A percentile compares a stretch with the other conserved stretches of the same genome.
phyloP scores from a whole-genome alignment of 2,329 filamentous ascomycete species.

The Aurifilum marmelostoma region DNA sequence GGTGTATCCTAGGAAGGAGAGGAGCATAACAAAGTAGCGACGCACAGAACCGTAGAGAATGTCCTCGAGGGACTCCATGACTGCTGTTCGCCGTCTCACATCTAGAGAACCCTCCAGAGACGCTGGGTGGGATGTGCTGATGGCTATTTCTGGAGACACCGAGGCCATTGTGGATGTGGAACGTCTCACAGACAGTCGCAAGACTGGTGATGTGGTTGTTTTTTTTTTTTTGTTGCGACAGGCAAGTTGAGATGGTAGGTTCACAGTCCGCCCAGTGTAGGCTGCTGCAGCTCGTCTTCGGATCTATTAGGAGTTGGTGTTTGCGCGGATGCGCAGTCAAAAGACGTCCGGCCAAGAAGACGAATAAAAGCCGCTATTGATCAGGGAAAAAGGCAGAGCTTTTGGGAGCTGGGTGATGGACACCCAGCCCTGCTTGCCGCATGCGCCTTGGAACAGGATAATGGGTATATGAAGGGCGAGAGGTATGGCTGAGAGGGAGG shows the following conservation, averaged over 20 bases:
- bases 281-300: not conserved
- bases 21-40: constrained; percentile 25
- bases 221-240: too few relatives aligned
- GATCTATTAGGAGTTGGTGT: not conserved
- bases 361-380: not conserved
- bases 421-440: constrained; percentile 26
- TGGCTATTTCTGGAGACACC: constrained; percentile 18
- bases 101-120: constrained; percentile 21
- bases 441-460: constrained; percentile 5
- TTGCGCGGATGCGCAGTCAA: constrained; percentile 17
- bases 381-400: constrained; percentile 14
- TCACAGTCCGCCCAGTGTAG: not conserved
- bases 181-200: constrained; percentile 22
- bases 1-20: not conserved
- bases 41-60: constrained; percentile 84
- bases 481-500: not conserved
- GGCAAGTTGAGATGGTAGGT: not conserved
- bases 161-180: constrained; percentile 25
- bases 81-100: constrained; percentile 44
- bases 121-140: constrained; percentile 20
- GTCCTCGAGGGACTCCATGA: constrained; percentile 77
- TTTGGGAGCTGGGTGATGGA: constrained; percentile 22
- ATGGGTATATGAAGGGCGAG: not conserved
- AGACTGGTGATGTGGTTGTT: not conserved
- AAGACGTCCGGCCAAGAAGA: not conserved